Evolutionary conservation across 441 rosid species (phyloP), one percentile per base, ranked within the genome.

Genomic region (Codiaeum variegatum): DNA sequence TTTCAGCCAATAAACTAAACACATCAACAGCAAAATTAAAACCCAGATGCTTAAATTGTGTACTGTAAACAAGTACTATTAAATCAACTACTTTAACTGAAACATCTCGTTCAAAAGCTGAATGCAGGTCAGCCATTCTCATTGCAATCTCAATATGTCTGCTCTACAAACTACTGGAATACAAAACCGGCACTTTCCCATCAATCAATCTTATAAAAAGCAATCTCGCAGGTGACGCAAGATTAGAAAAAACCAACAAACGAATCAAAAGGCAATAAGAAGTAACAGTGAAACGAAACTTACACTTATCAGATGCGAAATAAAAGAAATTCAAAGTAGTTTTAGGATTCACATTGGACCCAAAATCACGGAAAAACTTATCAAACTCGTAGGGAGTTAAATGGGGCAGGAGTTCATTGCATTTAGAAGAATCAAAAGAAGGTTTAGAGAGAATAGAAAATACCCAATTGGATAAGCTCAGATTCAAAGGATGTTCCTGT

Each of bases 191-290:
- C 24, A 88, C 59, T 62, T 81, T 77, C 63, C 87, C 88, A 63
- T 85, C 88, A 65, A 92, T 86, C 85, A 92, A 85, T 67, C 90
- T 88, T 63, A 87, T 87, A 31, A 86, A 74, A 73, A 86, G 77
- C 73, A 84, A 51, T 72, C 93, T 85, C 16, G 93, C 93, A 38
- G 92, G 80, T 5, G 91, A 81, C 36, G 65, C 51, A 46, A 81
- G 78, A 71, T 82, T 76, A 62, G 83, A 62, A 28, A 67, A 76
- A 64, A 88, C 74, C 72, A 91, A 87, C 77, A 86, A 80, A 52
- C 82, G 83, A 69, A 92, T 76, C 82, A 90, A 68, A 71, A 89
- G 73, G 75, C 89, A 89, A 81, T 88, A 90, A 65, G 94, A 88
- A 46, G 86, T 84, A 66, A 83, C 81, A 3, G 90, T 89, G 79